Conservation (phyloP, 2,329 filamentous ascomycete species). For the Tympanopsis confertula region DNA sequence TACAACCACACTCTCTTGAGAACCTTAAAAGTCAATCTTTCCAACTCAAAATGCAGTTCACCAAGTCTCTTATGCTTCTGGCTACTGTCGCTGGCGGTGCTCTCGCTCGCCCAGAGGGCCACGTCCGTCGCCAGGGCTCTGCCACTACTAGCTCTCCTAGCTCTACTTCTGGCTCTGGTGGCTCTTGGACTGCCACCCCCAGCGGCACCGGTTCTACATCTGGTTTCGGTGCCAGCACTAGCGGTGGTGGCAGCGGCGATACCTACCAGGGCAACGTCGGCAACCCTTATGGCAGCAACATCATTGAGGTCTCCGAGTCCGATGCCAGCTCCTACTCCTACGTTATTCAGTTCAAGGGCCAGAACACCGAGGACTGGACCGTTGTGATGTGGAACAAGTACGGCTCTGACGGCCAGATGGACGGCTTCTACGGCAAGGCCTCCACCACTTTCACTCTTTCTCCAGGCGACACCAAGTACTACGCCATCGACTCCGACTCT, state of each 20-base stretch:
- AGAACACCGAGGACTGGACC: conserved; percentile 18
- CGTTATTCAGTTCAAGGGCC: conserved; percentile 25
- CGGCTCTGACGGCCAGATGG: conserved; percentile 26
- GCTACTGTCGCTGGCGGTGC: conserved; percentile 9
- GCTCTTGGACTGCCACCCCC: conserved; percentile 4
- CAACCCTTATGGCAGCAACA: conserved; percentile 35
- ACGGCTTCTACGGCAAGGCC: conserved; percentile 29
- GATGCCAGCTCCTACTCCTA: conserved; percentile 30
- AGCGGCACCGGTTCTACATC: neutral
- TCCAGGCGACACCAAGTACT: conserved; percentile 20
- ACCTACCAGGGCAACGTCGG: conserved; percentile 35
- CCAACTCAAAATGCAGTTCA: conserved; percentile 1
- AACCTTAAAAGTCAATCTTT: neutral
- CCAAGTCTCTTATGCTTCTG: conserved; percentile 1
- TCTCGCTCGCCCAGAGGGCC: conserved; percentile 9
- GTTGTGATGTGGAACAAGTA: conserved; percentile 41
- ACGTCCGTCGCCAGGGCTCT: conserved; percentile 2
- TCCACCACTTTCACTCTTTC: conserved; percentile 27
- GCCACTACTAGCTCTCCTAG: conserved; percentile 2
- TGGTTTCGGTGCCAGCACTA: conserved; percentile 7
- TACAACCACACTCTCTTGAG: no score
- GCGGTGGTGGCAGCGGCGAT: conserved; percentile 20
- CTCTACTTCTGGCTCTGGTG: conserved; percentile 6
- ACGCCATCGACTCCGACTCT: conserved; percentile 32
- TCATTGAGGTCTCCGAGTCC: conserved; percentile 23